Conservation (phyloP, 192 early-diverging fungal genomes). For the Spizellomyces sp. region DNA sequence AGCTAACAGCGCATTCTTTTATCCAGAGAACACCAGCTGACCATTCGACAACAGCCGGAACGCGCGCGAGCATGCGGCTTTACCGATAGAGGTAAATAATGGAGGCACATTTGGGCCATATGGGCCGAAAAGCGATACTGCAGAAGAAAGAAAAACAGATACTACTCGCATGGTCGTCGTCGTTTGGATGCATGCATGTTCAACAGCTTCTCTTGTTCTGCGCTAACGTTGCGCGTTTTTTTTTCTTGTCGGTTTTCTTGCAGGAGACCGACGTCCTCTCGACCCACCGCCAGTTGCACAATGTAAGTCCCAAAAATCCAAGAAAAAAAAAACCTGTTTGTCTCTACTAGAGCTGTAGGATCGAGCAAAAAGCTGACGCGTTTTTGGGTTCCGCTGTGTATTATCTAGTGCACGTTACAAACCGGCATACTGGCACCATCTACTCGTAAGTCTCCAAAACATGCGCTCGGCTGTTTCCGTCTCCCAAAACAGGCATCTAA, state of each 20-base stretch:
- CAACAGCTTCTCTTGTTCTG: no score
- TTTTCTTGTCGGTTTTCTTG: not conserved
- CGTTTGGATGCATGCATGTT: no score
- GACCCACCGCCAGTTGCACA: slow-evolving; percentile 24
- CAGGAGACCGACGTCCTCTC: slow-evolving; percentile 18
- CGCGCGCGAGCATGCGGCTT: slow-evolving; percentile 21
- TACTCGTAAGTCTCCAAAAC: slow-evolving; percentile 20
- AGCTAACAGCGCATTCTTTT: no score
- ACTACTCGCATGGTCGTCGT: no score
- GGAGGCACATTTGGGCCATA: not conserved
- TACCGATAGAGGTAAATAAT: slow-evolving; percentile 3
- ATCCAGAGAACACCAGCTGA: slow-evolving; percentile 1
- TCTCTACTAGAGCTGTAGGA: not conserved
- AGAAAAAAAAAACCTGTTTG: not conserved
- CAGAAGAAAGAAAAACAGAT: no score
- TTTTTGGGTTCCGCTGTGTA: no score
- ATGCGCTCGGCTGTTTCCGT: no score
- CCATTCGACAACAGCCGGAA: slow-evolving; percentile 19
- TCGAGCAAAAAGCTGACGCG: not conserved
- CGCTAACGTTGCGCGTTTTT: not conserved
- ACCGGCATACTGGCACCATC: not conserved
- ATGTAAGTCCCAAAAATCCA: slow-evolving; percentile 8
- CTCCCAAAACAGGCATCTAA: not conserved
- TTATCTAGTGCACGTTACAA: slow-evolving; percentile 6
- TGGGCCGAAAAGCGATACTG: no score